Evolutionary conservation across 106 monocot species (phyloP).

Genomic region (Alisma plantagoaquatica): DNA sequence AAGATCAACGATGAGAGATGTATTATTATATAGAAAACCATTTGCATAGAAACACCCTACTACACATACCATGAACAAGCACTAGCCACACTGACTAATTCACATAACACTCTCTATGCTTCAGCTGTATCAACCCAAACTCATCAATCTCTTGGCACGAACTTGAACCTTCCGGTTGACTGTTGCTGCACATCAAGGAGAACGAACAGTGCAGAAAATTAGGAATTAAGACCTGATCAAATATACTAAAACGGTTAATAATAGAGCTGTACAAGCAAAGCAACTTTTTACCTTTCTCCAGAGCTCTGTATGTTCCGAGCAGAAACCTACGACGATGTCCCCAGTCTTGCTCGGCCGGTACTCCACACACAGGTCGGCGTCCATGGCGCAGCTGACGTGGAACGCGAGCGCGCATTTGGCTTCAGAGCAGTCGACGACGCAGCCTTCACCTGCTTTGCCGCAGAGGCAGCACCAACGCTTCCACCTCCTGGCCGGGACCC

Average conservation of each 20-base stretch:
- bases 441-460: constrained; percentile 30
- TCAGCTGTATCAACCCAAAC: no score
- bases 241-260: no score
- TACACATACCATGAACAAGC: no score
- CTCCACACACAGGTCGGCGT: constrained; percentile 53
- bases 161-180: constrained; percentile 69
- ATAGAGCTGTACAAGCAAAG: no score
- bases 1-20: no score
- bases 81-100: no score
- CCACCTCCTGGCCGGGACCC: constrained; percentile 36
- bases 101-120: no score
- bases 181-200: constrained; percentile 56
- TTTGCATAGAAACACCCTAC: no score
- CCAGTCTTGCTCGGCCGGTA: constrained; percentile 46
- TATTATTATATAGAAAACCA: no score
- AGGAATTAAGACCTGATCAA: no score
- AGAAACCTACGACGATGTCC: constrained; percentile 75
- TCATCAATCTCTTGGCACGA: constrained; percentile 69
- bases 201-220: not conserved
- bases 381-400: constrained; percentile 71
- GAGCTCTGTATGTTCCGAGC: constrained; percentile 53
- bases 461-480: constrained; percentile 46
- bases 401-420: constrained; percentile 58
- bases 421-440: constrained; percentile 75
- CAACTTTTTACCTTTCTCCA: constrained; percentile 94